A percentile compares a stretch with the other conserved stretches of the same genome.
Conservation (phyloP, 352 stramenopile species). For the Globisporangium ultimum region DNA sequence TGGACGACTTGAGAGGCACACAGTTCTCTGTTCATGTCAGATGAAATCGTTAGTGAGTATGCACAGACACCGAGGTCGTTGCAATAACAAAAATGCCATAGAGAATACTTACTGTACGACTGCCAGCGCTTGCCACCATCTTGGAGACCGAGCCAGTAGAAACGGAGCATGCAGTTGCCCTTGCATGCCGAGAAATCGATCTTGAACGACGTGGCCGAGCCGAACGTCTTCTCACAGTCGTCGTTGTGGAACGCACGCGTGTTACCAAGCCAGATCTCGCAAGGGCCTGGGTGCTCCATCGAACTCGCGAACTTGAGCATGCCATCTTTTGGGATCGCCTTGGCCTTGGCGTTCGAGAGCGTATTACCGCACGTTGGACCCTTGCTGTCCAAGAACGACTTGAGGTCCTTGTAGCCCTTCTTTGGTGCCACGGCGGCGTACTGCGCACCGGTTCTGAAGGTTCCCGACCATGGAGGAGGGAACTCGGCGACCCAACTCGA, state of each 20-base stretch:
- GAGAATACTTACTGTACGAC: slow-evolving; percentile 30
- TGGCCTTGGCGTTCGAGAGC: slow-evolving; percentile 18
- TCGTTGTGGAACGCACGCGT: slow-evolving; percentile 31
- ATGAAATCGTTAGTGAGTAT: too few species aligned
- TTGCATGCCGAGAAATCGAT: slow-evolving; percentile 39
- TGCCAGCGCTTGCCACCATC: slow-evolving; percentile 27
- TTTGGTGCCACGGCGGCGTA: not conserved
- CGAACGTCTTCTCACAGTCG: slow-evolving; percentile 26
- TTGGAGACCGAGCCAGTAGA: slow-evolving; percentile 50
- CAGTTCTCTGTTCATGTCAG: too few species aligned
- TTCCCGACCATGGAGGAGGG: too few species aligned
- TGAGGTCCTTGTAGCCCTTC: slow-evolving; percentile 4
- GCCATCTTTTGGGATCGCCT: slow-evolving; percentile 29
- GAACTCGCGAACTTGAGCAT: slow-evolving; percentile 26
- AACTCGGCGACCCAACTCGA: too few species aligned
- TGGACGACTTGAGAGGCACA: too few species aligned
- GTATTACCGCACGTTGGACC: slow-evolving; percentile 29
- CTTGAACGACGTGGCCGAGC: slow-evolving; percentile 18
- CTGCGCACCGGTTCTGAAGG: too few species aligned
- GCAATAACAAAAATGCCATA: too few species aligned
- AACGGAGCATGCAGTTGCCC: slow-evolving; percentile 29
- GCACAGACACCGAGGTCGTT: too few species aligned
- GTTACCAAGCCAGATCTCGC: slow-evolving; percentile 44
- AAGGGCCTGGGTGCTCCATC: slow-evolving; percentile 23
- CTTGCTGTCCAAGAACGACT: slow-evolving; percentile 3